Percentiles rank a stretch among this genome's conserved stretches.
Conservation (phyloP, 192 early-diverging fungal species). For the Entophlyctis helioformis region DNA sequence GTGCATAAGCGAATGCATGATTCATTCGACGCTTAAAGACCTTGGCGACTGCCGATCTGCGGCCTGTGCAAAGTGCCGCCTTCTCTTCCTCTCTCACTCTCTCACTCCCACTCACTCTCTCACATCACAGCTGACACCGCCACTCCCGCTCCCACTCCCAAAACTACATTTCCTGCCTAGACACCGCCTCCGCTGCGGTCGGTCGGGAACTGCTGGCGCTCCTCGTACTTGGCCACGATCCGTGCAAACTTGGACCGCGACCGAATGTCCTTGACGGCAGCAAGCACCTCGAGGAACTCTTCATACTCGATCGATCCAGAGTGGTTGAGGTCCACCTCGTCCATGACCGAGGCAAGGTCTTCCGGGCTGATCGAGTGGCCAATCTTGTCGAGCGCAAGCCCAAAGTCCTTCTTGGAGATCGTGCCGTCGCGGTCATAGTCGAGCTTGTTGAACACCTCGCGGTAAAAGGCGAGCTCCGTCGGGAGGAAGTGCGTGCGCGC, state of each 20-base stretch:
- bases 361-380: slow-evolving; percentile 33
- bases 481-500: slow-evolving; percentile 37
- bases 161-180: too few relatives aligned
- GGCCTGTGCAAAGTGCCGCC: too few relatives aligned
- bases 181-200: slow-evolving; percentile 34
- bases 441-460: slow-evolving; percentile 38
- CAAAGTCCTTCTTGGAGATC: slow-evolving; percentile 39
- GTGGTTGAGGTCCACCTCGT: slow-evolving; percentile 39
- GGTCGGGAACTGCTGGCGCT: slow-evolving; percentile 13
- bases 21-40: too few relatives aligned
- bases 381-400: slow-evolving; percentile 34
- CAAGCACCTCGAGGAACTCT: slow-evolving; percentile 60
- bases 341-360: slow-evolving; percentile 40
- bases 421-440: slow-evolving; percentile 45
- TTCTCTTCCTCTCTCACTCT: too few relatives aligned
- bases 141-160: too few relatives aligned
- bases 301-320: slow-evolving; percentile 50
- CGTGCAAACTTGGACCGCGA: slow-evolving; percentile 32
- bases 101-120: too few relatives aligned
- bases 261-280: slow-evolving; percentile 41
- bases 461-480: slow-evolving; percentile 45
- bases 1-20: too few relatives aligned
- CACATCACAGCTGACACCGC: too few relatives aligned
- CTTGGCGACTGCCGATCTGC: too few relatives aligned
- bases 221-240: slow-evolving; percentile 16